phyloP scores from a whole-genome alignment of 441 rosid species.

The Breynia disticha region DNA sequence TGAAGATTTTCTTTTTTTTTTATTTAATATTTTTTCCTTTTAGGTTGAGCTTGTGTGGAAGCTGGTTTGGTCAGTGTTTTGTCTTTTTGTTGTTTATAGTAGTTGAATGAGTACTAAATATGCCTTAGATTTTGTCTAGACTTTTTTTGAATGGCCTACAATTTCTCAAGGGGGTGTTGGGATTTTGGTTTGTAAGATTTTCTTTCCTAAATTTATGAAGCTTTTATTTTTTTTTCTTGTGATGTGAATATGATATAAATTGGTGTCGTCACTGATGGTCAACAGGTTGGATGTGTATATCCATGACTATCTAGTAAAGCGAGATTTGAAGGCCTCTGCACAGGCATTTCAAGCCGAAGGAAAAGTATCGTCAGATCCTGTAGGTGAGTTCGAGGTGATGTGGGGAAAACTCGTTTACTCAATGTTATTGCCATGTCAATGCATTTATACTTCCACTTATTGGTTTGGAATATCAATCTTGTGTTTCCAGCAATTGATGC shows the following conservation, averaged over 20 bases:
- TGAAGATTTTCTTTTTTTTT: neutral
- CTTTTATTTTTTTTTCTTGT: neutral
- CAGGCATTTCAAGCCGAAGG: constrained; percentile 94
- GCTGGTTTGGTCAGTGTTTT: neutral
- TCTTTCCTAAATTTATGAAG: neutral
- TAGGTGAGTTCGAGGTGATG: constrained; percentile 43
- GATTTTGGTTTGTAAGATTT: neutral
- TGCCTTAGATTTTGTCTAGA: neutral
- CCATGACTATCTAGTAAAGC: constrained; percentile 90
- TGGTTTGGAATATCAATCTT: neutral
- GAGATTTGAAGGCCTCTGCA: constrained; percentile 69
- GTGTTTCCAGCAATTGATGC: constrained; percentile 84
- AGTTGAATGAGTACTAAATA: neutral
- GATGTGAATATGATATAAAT: neutral
- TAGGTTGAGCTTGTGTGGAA: neutral
- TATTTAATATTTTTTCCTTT: neutral
- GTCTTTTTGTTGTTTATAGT: neutral
- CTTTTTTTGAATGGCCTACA: neutral
- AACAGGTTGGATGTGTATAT: constrained; percentile 61
- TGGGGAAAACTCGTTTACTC: no score
- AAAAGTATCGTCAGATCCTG: constrained; percentile 90
- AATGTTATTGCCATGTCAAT: neutral
- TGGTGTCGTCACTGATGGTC: constrained; percentile 1
- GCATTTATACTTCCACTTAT: neutral
- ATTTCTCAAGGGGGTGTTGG: neutral